Percentiles rank a stretch among this genome's conserved stretches.
These are phyloP conservation scores for Crithidia sp. DNA, from an alignment of 208 protist species.

Conservation along the genomic window DNA sequence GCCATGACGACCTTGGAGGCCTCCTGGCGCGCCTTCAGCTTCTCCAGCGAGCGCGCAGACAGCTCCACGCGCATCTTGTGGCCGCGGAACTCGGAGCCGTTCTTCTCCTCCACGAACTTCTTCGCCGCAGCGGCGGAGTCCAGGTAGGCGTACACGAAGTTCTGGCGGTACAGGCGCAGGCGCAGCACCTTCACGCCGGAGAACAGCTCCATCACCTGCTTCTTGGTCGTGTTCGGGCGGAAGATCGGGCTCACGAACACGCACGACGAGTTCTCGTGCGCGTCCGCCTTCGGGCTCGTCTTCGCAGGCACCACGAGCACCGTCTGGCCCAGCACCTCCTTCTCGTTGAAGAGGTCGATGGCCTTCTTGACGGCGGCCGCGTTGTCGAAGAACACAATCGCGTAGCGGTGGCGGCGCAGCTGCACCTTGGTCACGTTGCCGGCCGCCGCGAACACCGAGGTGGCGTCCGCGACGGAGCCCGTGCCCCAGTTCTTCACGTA, in stretches of 20 bases:
- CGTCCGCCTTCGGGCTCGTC: slow-evolving; percentile 76
- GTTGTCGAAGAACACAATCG: slow-evolving; percentile 83
- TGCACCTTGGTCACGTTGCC: slow-evolving; percentile 64
- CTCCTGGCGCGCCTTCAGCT: slow-evolving; percentile 59
- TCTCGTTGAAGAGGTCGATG: slow-evolving; percentile 88
- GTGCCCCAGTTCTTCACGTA: slow-evolving; percentile 90
- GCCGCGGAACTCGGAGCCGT: slow-evolving; percentile 77
- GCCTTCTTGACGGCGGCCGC: slow-evolving; percentile 86
- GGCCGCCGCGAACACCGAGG: slow-evolving; percentile 54
- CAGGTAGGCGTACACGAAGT: slow-evolving; percentile 85
- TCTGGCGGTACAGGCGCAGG: slow-evolving; percentile 81
- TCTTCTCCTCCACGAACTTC: slow-evolving; percentile 82
- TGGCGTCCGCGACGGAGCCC: slow-evolving; percentile 73
- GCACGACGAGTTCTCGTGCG: slow-evolving; percentile 70
- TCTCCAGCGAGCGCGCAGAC: slow-evolving; percentile 74
- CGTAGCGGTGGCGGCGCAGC: slow-evolving; percentile 82
- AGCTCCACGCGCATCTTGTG: slow-evolving; percentile 72
- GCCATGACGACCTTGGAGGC: slow-evolving; percentile 67
- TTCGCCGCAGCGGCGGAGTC: slow-evolving; percentile 66
- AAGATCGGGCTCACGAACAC: slow-evolving; percentile 87
- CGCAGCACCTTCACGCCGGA: slow-evolving; percentile 69
- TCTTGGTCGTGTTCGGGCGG: slow-evolving; percentile 66
- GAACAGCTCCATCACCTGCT: slow-evolving; percentile 81
- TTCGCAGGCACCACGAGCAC: slow-evolving; percentile 77
- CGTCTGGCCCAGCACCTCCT: slow-evolving; percentile 67